Evolutionary conservation across 2,329 filamentous ascomycete species (phyloP).

Genomic region (Colletotrichum sp.): DNA sequence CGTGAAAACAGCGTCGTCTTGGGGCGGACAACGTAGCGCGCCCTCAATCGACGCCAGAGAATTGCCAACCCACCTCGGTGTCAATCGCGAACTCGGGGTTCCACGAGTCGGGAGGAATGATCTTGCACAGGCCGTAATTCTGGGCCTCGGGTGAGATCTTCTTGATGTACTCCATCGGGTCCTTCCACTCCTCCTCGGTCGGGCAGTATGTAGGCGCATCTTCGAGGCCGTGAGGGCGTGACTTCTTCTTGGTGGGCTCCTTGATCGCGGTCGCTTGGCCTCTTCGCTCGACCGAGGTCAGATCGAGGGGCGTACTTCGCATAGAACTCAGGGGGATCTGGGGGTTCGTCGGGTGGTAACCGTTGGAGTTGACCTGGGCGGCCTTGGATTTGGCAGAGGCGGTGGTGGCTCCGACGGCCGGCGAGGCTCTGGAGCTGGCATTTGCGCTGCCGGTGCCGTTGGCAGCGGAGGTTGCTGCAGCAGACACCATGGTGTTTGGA

Average conservation of each 20-base stretch:
- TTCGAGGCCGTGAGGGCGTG: slow-evolving; percentile 81
- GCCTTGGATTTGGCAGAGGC: slow-evolving; percentile 51
- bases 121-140: slow-evolving; percentile 92
- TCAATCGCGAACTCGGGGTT: slow-evolving; percentile 96
- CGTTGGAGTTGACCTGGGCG: slow-evolving; percentile 57
- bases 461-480: slow-evolving; percentile 39
- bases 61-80: slow-evolving; percentile 73
- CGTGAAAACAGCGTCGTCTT: not conserved
- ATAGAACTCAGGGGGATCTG: slow-evolving; percentile 60
- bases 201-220: slow-evolving; percentile 92
- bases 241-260: slow-evolving; percentile 78
- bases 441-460: slow-evolving; percentile 46
- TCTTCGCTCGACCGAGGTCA: slow-evolving; percentile 89
- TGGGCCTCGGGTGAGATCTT: slow-evolving; percentile 88
- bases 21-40: not conserved
- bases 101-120: slow-evolving; percentile 93
- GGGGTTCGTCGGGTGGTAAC: slow-evolving; percentile 55
- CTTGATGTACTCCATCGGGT: slow-evolving; percentile 91
- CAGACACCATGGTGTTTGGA: slow-evolving; percentile 41
- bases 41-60: not conserved
- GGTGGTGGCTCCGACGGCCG: slow-evolving; percentile 44
- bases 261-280: slow-evolving; percentile 79
- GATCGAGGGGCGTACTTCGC: slow-evolving; percentile 71
- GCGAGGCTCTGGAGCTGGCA: slow-evolving; percentile 58
- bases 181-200: slow-evolving; percentile 91